These are phyloP conservation scores for Penicillium brasilianum DNA, from an alignment of 2,329 filamentous ascomycete species.

Conservation along the genomic window DNA sequence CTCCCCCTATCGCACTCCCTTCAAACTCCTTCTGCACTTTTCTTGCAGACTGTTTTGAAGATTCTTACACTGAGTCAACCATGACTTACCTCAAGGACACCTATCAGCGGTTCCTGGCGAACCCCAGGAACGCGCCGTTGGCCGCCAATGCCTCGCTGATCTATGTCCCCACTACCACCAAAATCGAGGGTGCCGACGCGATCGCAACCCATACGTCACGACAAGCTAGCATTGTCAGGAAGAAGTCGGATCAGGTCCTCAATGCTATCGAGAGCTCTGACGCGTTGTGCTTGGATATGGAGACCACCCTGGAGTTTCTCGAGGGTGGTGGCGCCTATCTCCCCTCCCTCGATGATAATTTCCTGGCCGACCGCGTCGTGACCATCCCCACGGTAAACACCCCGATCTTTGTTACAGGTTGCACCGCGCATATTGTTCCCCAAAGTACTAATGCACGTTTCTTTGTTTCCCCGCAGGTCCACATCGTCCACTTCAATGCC, in stretches of 20 bases:
- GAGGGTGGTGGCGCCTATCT: conserved; percentile 84
- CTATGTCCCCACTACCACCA: conserved; percentile 88
- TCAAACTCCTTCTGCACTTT: conserved; percentile 14
- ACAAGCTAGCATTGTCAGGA: conserved; percentile 75
- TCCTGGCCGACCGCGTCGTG: conserved; percentile 80
- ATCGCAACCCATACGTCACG: conserved; percentile 82
- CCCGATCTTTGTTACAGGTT: conserved; percentile 12
- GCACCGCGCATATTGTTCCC: conserved; percentile 1
- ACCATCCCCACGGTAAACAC: conserved; percentile 77
- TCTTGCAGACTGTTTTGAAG: conserved; percentile 16
- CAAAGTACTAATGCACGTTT: conserved; percentile 16
- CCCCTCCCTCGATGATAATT: conserved; percentile 91
- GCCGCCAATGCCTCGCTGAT: conserved; percentile 71
- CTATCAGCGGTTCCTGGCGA: conserved; percentile 75
- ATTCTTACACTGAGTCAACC: conserved; percentile 10
- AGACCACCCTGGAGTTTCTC: conserved; percentile 81
- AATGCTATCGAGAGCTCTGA: conserved; percentile 72
- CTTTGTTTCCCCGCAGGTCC: conserved; percentile 61
- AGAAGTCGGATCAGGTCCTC: conserved; percentile 79
- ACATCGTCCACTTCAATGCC: conserved; percentile 83
- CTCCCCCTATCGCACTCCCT: conserved; percentile 7
- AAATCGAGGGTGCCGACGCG: conserved; percentile 70
- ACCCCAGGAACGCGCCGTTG: conserved; percentile 67
- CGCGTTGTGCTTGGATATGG: conserved; percentile 75
- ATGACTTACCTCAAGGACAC: conserved; percentile 52